Percentiles rank a stretch among this genome's conserved stretches.
Conservation (phyloP, 768 basidiomycete genomes). For the Boletellus ananas region DNA sequence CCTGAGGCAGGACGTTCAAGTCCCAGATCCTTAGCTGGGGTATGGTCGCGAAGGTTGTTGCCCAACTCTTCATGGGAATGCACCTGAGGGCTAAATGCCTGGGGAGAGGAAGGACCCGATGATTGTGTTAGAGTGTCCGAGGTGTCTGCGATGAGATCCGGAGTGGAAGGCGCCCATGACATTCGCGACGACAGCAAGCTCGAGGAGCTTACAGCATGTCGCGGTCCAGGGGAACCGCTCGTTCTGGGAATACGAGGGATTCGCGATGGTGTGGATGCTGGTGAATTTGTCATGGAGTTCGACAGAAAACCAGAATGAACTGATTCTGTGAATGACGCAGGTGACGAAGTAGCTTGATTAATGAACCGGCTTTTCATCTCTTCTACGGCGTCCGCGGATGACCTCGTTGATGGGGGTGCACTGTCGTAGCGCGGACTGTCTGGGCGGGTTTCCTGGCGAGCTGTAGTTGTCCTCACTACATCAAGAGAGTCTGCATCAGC, state of each 20-base stretch:
- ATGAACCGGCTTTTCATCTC: conserved; percentile 62
- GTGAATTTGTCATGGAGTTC: conserved; percentile 9
- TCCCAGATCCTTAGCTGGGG: conserved; percentile 3
- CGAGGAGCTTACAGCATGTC: conserved; percentile 27
- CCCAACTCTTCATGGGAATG: conserved; percentile 11
- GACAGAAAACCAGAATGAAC: conserved; percentile 13
- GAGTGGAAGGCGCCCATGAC: conserved; percentile 46
- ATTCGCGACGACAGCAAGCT: conserved; percentile 24
- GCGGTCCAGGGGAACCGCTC: conserved; percentile 26
- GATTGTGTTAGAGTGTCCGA: conserved; percentile 58
- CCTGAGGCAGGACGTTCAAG: conserved; percentile 16
- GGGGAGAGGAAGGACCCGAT: conserved; percentile 53
- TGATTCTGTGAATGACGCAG: conserved; percentile 17
- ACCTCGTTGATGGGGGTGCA: conserved; percentile 13
- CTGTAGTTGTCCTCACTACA: conserved; percentile 11
- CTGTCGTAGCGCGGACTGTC: conserved; percentile 15
- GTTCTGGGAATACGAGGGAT: conserved; percentile 29
- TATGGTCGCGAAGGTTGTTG: conserved; percentile 5
- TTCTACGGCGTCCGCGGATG: conserved; percentile 51
- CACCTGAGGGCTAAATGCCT: conserved; percentile 33
- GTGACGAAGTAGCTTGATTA: conserved; percentile 28
- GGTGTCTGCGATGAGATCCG: conserved; percentile 57
- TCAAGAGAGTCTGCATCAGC: conserved; percentile 6
- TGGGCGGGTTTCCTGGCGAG: conserved; percentile 5
- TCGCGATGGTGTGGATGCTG: conserved; percentile 16